Evolutionary conservation across 2,329 filamentous ascomycete genomes (phyloP), one percentile per base, ranked within the genome.

Genomic region (Knufia fluminis): DNA sequence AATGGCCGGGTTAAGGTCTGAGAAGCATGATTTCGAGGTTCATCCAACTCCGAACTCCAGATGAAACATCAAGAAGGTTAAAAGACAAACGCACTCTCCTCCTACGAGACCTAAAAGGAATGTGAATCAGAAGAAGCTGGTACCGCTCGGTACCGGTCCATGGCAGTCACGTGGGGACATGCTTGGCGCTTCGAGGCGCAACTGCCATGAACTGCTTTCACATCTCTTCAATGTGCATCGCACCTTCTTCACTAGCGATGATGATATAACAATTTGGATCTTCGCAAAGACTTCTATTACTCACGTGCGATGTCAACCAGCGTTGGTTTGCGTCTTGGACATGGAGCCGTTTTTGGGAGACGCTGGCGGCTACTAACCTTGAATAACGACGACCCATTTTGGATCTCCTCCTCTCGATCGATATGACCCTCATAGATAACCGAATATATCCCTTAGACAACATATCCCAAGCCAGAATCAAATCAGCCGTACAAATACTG

Each of bases 401-500:
- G 32, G 45, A 39, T 28, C 4, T 17, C 26, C 16, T 24, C 17
- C 4, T 38, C 41, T 9, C 23, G 4, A 3, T 16, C 41, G 14
- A 17, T 40, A 48, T 48, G 45, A 16, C 33, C 23, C 16, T 9
- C n/a, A 40, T 4, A 20, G 23, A 48, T n/a, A 38, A 48, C 16
- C 45, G 45, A 39, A 48, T 48, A 16, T 48, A 48, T 40, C 35
- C 32, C 9, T 28, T 48, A 20, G 45, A 48, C 35, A 48, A 14
- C 17, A 40, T 39, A 7, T 39, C 35, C 8, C 53, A 50, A 31
- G 33, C 43, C 24, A 86, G 89, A 64, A 83, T 98, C 68, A 86
- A 83, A 62, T 95, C 91, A 0, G 94, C 91, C 0, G 80, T 80
- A n/a, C 73, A 77, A 49, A 83, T 97, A 58, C 85, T 81, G 1